phyloP scores from a whole-genome alignment of 2,329 filamentous ascomycete genomes.

The Graphilbum ipis-grandicollis region DNA sequence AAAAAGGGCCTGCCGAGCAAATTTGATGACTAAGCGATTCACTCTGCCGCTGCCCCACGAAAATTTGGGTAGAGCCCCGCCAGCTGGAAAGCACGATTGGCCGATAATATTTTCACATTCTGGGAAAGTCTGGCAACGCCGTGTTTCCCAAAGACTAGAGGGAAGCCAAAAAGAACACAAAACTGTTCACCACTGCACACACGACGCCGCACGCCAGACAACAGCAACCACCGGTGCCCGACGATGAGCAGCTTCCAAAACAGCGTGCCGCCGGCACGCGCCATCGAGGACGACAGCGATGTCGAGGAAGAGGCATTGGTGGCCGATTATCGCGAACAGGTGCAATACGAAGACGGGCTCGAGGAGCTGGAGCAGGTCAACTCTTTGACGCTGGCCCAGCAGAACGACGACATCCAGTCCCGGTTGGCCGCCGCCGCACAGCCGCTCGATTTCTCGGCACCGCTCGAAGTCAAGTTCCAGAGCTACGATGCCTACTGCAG shows the following conservation, averaged over 20 bases:
- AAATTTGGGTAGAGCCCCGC: conserved; percentile 3
- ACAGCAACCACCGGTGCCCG: conserved; percentile 12
- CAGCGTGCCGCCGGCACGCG: conserved; percentile 39
- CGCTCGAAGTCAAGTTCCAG: conserved; percentile 90
- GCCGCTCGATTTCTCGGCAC: conserved; percentile 88
- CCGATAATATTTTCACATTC: neutral
- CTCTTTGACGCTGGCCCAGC: conserved; percentile 51
- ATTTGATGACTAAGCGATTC: conserved; percentile 2
- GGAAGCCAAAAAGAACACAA: too few relatives aligned
- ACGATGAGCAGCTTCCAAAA: conserved; percentile 48
- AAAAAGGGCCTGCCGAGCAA: too few relatives aligned
- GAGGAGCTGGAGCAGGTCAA: conserved; percentile 63
- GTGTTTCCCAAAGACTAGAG: too few relatives aligned
- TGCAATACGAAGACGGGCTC: conserved; percentile 80
- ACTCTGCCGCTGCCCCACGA: conserved; percentile 1
- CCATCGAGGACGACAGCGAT: conserved; percentile 69
- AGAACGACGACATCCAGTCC: conserved; percentile 82
- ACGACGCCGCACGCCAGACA: neutral
- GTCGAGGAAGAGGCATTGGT: conserved; percentile 91
- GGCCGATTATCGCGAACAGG: conserved; percentile 90
- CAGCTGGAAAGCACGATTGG: neutral
- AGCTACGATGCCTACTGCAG: conserved; percentile 99
- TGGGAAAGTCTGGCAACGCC: too few relatives aligned
- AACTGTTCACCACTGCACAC: too few relatives aligned
- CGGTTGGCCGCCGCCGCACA: conserved; percentile 83